Base-by-base conservation (phyloP, 495 filamentous ascomycete genomes). In the Darksidea phi region DNA sequence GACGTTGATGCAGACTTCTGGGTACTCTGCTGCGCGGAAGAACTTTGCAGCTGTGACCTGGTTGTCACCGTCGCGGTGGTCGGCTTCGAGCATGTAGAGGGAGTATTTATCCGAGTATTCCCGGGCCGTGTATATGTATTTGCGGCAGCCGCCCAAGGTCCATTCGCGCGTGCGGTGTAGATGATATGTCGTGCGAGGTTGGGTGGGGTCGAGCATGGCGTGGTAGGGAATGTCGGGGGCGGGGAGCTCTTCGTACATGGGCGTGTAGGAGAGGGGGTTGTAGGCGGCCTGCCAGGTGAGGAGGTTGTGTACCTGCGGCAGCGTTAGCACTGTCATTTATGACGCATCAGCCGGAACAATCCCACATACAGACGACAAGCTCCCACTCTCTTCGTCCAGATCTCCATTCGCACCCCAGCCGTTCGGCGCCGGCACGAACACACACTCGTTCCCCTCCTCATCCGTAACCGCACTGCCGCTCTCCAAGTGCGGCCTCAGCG, bases 101-200 rank as follows among this genome's bases (percentile, higher is more conserved):
- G 61, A 59, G 61, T 64, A 64, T 41, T 54, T 53, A 48, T 64
- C 61, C 15, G 48, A 54, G 61, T 48, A 59, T 52, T 64, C 61
- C 25, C 61, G 61, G 42, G 61, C 61, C 6, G 13, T 54, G 55
- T 64, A 64, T 48, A 64, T 55, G 61, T 64, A 64, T 28, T 59
- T 59, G 41, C 61, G 61, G 61, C 28, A 48, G 23, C 56, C 61
- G 23, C 54, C 59, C 15, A 55, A 59, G 15, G 55, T 52, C 61
- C 61, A 64, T 51, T 64, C 61, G 49, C 61, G 61, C n/a, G 56
- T 64, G 1, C 61, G 61, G 49, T 64, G 61, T 1, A 64, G 55
- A 55, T 64, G 61, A 55, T 64, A 64, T 23, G 61, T 64, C 0
- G 24, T 59, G 10, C 48, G 54, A 6, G 61, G 50, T 43, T 48